Base-by-base conservation (phyloP, 768 basidiomycete genomes). In the Pisolithus sp. region DNA sequence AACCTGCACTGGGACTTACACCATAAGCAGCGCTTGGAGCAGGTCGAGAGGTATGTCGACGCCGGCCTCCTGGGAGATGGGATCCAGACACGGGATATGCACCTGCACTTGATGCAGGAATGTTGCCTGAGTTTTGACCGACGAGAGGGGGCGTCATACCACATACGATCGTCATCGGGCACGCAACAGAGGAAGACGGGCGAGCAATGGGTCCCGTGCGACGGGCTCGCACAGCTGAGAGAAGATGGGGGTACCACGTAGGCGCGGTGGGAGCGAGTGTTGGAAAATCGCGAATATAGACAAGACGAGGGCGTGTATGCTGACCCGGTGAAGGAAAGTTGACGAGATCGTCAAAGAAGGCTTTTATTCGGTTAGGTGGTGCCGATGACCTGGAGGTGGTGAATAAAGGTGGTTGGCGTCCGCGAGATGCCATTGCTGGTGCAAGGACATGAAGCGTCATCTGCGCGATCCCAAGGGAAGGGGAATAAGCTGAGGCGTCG, bases 251-350 rank as follows among this genome's bases (percentile, higher is more conserved):
- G 62, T 88, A 94, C 92, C 94, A 93, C 0, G 75, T 68, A 2
- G 83, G 73, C 4, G 87, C 82, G 5, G 86, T 80, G 2, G 83
- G 66, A 0, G 89, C 81, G 45, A 95, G 78, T 8, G 82, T 86
- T 3, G 81, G 77, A 58, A 87, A 89, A 63, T 93, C 89, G 49
- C 90, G 85, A 43, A 95, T 73, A 59, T 93, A 91, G 51, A 96
- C 76, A 9, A 96, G 75, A 12, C 93, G 84, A 5, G 89, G 88
- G 50, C 74, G 69, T 21, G 53, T 60, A 56, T 62, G 55, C 20
- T 52, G 50, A 9, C 62, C 70, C 42, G 68, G 54, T 4, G 73
- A 65, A 15, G 74, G 71, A n/a, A 81, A 64, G 59, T 92, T 89
- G 56, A 94, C 72, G 38, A 93, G 69, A 7, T 85, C 77, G 53